Evolutionary conservation across 2,329 filamentous ascomycete species (phyloP).

Genomic region (Aspergillus bombycis): DNA sequence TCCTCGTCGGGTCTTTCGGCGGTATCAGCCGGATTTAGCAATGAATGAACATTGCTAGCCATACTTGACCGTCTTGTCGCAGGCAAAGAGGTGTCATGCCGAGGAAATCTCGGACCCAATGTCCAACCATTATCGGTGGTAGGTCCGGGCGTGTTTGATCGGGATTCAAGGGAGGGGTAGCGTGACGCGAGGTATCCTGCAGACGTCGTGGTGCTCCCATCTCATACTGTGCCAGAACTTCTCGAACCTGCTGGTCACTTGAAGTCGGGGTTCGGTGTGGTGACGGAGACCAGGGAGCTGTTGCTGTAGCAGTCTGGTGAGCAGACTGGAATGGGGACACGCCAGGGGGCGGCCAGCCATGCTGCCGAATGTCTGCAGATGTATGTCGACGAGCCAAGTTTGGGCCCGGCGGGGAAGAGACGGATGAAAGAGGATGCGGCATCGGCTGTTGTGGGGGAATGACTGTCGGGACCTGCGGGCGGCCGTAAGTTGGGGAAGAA

Average conservation of each 20-base stretch:
- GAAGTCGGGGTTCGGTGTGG: slow-evolving; percentile 56
- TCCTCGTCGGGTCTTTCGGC: slow-evolving; percentile 68
- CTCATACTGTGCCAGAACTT: slow-evolving; percentile 68
- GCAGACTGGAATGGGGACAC: slow-evolving; percentile 70
- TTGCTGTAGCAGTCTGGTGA: slow-evolving; percentile 63
- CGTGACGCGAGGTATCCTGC: slow-evolving; percentile 52
- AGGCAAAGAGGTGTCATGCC: slow-evolving; percentile 51
- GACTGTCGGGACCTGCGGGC: slow-evolving; percentile 67
- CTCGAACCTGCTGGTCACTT: slow-evolving; percentile 65
- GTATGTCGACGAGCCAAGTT: slow-evolving; percentile 85
- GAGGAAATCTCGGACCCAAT: slow-evolving; percentile 47
- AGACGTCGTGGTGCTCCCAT: slow-evolving; percentile 58
- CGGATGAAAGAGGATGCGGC: slow-evolving; percentile 62
- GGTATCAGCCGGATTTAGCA: slow-evolving; percentile 70
- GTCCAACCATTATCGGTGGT: slow-evolving; percentile 61
- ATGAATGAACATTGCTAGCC: slow-evolving; percentile 69
- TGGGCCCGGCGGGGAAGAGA: slow-evolving; percentile 60
- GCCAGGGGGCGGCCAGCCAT: slow-evolving; percentile 68
- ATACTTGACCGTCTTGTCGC: slow-evolving; percentile 71
- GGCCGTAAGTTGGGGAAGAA: slow-evolving; percentile 73
- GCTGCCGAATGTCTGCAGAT: slow-evolving; percentile 89
- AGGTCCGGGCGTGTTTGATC: slow-evolving; percentile 53
- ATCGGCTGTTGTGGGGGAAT: slow-evolving; percentile 71
- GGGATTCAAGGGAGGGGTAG: slow-evolving; percentile 55
- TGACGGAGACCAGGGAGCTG: slow-evolving; percentile 68